Percentiles rank a stretch among this genome's conserved stretches.
phyloP scores from a whole-genome alignment of 2,329 filamentous ascomycete genomes.

The Fusarium begoniae region DNA sequence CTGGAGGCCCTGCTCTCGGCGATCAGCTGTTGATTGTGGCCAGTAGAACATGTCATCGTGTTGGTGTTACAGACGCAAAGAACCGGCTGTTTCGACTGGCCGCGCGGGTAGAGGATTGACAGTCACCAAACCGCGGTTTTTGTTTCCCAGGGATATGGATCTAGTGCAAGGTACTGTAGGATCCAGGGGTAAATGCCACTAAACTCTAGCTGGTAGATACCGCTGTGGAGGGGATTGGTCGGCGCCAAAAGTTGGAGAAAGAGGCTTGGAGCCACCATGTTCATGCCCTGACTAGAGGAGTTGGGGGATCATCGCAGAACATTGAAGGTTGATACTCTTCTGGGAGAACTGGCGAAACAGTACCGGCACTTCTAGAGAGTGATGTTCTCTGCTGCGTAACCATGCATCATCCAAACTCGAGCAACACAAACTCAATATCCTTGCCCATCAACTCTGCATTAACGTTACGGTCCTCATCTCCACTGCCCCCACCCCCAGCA shows the following conservation, averaged over 20 bases:
- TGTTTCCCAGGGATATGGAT: background rate
- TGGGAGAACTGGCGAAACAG: background rate
- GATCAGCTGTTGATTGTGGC: slow-evolving; percentile 24
- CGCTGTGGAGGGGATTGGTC: slow-evolving; percentile 15
- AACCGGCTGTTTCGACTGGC: slow-evolving; percentile 36
- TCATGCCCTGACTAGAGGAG: background rate
- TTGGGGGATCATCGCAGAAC: background rate
- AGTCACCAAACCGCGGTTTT: background rate
- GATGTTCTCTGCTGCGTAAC: slow-evolving; percentile 7
- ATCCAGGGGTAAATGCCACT: slow-evolving; percentile 27
- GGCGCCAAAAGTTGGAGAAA: slow-evolving; percentile 6
- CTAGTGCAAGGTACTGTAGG: background rate
- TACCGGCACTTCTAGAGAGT: background rate
- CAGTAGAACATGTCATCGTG: slow-evolving; percentile 27
- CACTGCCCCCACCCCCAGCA: background rate
- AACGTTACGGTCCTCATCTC: slow-evolving; percentile 15
- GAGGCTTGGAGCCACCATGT: slow-evolving; percentile 11
- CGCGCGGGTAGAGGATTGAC: slow-evolving; percentile 36
- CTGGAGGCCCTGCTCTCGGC: slow-evolving; percentile 3
- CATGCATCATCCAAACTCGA: background rate
- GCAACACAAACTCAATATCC: background rate
- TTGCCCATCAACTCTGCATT: slow-evolving; percentile 26
- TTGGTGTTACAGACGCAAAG: slow-evolving; percentile 36
- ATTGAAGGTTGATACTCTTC: background rate
- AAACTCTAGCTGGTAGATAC: slow-evolving; percentile 16